Conservation (phyloP, 2,329 filamentous ascomycete species). For the Hypoxylon sp. region DNA sequence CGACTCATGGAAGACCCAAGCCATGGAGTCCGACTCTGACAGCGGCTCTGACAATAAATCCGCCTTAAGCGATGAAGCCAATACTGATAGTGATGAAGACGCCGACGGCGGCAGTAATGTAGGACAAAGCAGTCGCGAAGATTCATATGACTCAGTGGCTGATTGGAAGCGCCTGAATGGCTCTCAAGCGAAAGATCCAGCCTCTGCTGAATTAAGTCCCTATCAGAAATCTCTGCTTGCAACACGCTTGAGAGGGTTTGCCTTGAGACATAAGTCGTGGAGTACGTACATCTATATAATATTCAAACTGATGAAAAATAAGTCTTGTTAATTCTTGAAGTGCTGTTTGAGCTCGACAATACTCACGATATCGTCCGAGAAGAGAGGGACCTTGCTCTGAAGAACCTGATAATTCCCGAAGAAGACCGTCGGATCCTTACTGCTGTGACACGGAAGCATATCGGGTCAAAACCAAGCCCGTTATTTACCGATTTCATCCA, state of each 20-base stretch:
- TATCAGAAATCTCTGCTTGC: constrained; percentile 3
- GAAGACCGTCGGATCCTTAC: constrained; percentile 10
- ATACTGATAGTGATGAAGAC: not conserved
- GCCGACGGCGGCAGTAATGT: not conserved
- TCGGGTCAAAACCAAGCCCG: constrained; percentile 2
- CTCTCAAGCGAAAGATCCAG: not conserved
- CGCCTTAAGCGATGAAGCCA: not conserved
- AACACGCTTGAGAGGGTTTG: constrained; percentile 1
- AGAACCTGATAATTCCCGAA: constrained; percentile 11
- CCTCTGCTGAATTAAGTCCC: not conserved
- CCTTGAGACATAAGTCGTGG: constrained; percentile 1
- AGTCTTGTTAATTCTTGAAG: not conserved
- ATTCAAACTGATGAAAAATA: not conserved
- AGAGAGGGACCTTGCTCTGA: constrained; percentile 2
- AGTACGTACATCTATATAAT: not conserved
- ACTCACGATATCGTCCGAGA: not conserved
- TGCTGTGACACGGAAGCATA: constrained; percentile 1
- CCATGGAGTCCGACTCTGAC: not conserved
- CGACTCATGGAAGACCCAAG: constrained; percentile 3
- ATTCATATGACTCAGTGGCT: not conserved
- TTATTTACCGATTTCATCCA: constrained; percentile 12
- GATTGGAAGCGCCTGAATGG: not conserved
- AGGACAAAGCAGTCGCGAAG: not conserved
- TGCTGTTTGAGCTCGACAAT: constrained; percentile 3
- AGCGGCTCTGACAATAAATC: not conserved